phyloP scores from a whole-genome alignment of 2,329 filamentous ascomycete genomes.

The Chaetothyriales sp. region DNA sequence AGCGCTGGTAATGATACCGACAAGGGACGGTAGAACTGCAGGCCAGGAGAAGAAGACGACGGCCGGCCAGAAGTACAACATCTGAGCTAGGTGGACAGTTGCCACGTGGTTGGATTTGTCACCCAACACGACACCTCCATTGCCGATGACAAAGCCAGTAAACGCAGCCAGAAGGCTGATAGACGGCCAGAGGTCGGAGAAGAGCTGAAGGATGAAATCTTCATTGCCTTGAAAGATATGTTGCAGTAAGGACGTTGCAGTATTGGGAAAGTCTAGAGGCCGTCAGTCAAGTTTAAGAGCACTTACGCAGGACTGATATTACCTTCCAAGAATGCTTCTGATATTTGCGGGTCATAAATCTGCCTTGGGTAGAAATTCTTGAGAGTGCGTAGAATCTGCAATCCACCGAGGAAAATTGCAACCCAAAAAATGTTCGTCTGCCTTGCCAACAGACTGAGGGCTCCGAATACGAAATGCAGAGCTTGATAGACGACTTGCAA shows the following conservation, averaged over 20 bases:
- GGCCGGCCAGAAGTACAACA: conserved; percentile 91
- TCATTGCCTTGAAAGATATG: conserved; percentile 28
- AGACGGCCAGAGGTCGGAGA: conserved; percentile 34
- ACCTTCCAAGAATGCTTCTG: conserved; percentile 39
- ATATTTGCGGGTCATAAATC: conserved; percentile 38
- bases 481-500: conserved; percentile 16
- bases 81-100: conserved; percentile 75
- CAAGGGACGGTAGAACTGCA: conserved; percentile 45
- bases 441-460: conserved; percentile 59
- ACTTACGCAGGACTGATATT: conserved; percentile 6
- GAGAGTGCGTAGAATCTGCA: conserved; percentile 27
- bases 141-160: conserved; percentile 64
- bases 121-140: conserved; percentile 80
- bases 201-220: conserved; percentile 10
- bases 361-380: conserved; percentile 22
- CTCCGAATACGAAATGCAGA: conserved; percentile 41
- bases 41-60: conserved; percentile 82
- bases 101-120: conserved; percentile 92
- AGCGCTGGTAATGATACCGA: conserved; percentile 21
- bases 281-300: neutral
- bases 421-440: conserved; percentile 98
- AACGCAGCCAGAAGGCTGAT: conserved; percentile 55
- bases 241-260: conserved; percentile 47
- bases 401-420: conserved; percentile 35
- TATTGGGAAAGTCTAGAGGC: conserved; percentile 18